A percentile compares a stretch with the other conserved stretches of the same genome.
phyloP scores from a whole-genome alignment of 2,329 filamentous ascomycete genomes.

The Trichoderma pleuroti region DNA sequence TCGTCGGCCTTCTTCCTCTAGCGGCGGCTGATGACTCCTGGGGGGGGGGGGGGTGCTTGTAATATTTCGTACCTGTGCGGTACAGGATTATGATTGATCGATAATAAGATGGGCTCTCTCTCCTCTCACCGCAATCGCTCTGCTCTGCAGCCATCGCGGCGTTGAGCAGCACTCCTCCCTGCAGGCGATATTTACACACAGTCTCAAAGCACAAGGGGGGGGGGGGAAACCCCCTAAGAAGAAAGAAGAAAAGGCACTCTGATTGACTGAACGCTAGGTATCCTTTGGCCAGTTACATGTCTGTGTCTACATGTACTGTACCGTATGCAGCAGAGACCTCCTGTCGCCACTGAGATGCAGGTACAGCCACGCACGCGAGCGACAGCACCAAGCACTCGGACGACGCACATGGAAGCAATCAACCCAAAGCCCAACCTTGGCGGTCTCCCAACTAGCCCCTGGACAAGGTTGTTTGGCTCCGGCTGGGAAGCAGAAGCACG shows the following conservation, averaged over 20 bases:
- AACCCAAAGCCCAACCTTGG: background rate
- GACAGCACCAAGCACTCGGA: background rate
- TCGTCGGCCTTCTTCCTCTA: background rate
- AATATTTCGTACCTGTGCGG: background rate
- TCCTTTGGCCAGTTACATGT: background rate
- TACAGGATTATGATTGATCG: background rate
- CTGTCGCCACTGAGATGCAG: constrained; percentile 6
- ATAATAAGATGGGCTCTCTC: background rate
- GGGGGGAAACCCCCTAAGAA: background rate
- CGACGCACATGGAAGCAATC: background rate
- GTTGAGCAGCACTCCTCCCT: background rate
- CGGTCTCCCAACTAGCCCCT: constrained; percentile 11
- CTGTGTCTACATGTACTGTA: background rate
- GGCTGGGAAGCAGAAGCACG: constrained; percentile 3
- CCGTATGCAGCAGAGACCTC: background rate
- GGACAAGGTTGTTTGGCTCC: constrained; percentile 8
- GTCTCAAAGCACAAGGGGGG: background rate
- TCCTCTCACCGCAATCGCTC: background rate
- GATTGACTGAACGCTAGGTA: background rate
- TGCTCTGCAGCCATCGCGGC: background rate
- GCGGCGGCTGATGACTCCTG: background rate
- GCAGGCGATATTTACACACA: background rate
- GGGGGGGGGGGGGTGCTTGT: background rate
- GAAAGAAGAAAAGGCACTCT: no score
- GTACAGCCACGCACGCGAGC: constrained; percentile 18